These are phyloP conservation scores for Fusarium succisae DNA, from an alignment of 2,329 filamentous ascomycete species.

Conservation along the genomic window DNA sequence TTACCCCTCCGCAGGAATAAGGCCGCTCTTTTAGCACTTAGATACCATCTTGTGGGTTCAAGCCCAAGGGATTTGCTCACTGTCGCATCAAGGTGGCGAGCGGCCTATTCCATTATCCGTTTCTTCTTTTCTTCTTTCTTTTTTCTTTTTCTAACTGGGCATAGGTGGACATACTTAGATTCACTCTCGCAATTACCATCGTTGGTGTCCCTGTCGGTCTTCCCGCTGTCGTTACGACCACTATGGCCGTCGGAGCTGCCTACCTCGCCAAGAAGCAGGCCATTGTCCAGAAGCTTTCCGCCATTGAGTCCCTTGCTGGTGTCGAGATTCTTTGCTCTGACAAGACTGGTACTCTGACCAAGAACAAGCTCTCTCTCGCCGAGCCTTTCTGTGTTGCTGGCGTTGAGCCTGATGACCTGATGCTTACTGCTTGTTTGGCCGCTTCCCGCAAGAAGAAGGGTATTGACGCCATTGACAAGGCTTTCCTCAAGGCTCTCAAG, in stretches of 20 bases:
- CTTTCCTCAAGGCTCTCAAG: constrained; percentile 86
- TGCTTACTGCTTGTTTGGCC: constrained; percentile 90
- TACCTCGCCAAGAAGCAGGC: constrained; percentile 93
- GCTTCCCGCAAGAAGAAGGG: constrained; percentile 95
- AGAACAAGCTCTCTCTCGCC: constrained; percentile 90
- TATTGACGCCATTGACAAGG: constrained; percentile 94
- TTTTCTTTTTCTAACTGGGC: no score
- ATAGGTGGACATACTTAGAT: constrained; percentile 72
- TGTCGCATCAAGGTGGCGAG: no score
- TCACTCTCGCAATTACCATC: constrained; percentile 89
- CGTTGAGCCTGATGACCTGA: constrained; percentile 86
- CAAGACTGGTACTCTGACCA: constrained; percentile 93
- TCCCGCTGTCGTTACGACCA: constrained; percentile 91
- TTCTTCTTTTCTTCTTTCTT: no score
- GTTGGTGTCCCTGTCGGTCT: constrained; percentile 94
- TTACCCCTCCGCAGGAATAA: no score
- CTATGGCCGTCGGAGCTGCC: constrained; percentile 92
- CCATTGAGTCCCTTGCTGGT: constrained; percentile 91
- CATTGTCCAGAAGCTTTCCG: constrained; percentile 91
- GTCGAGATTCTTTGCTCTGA: constrained; percentile 95
- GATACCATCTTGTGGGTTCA: no score
- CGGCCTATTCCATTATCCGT: no score
- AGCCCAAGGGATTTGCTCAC: no score
- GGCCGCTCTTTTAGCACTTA: no score
- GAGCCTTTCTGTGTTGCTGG: constrained; percentile 86